Conservation (phyloP, 2,329 filamentous ascomycete species). For the Nothopassalora personata region DNA sequence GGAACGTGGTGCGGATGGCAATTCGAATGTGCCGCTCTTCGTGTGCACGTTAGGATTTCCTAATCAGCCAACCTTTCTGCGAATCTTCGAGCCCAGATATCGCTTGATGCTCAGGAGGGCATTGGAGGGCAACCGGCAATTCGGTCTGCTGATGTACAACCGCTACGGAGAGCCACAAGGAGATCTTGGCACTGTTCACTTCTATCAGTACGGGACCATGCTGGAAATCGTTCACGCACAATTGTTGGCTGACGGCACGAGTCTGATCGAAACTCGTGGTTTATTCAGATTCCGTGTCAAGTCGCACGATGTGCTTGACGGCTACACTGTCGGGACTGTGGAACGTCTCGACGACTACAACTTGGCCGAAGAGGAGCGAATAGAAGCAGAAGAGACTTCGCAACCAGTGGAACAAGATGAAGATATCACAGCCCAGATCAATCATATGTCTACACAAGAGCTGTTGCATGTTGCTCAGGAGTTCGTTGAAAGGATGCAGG, state of each 20-base stretch:
- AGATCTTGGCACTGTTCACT: conserved; percentile 50
- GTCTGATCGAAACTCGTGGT: conserved; percentile 72
- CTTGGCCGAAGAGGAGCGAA: conserved; percentile 69
- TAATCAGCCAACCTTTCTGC: conserved; percentile 75
- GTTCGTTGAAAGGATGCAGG: conserved; percentile 66
- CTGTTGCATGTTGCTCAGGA: conserved; percentile 60
- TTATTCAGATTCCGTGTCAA: conserved; percentile 70
- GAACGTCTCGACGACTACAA: conserved; percentile 78
- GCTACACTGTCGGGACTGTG: conserved; percentile 70
- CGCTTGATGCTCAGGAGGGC: conserved; percentile 80
- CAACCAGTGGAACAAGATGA: conserved; percentile 21
- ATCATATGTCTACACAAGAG: conserved; percentile 62
- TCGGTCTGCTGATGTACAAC: conserved; percentile 79
- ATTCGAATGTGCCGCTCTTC: conserved; percentile 66
- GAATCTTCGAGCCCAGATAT: conserved; percentile 91
- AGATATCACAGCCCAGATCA: conserved; percentile 38
- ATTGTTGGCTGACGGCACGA: conserved; percentile 71
- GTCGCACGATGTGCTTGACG: conserved; percentile 61
- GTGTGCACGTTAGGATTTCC: conserved; percentile 79
- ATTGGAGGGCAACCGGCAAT: conserved; percentile 66
- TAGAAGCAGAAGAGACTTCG: conserved; percentile 64
- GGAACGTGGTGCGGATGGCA: conserved; percentile 50
- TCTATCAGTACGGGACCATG: conserved; percentile 71
- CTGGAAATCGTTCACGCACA: conserved; percentile 70
- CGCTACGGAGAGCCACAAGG: conserved; percentile 49